Conservation (phyloP, 768 basidiomycete genomes). For the Mycena floridula region DNA sequence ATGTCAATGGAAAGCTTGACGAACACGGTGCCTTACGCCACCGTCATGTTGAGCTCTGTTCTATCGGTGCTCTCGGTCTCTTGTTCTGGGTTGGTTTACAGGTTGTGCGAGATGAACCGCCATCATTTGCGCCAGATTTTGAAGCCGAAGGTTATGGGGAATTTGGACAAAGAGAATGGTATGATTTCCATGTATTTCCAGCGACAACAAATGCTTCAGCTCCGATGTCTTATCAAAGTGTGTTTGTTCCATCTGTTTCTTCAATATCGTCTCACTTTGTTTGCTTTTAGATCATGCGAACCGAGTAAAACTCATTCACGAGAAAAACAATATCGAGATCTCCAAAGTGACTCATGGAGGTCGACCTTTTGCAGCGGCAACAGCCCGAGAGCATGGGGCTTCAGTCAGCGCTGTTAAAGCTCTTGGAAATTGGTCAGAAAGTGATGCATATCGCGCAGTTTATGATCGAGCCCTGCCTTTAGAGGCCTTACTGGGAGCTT, state of each 20-base stretch:
- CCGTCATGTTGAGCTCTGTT: conserved; percentile 17
- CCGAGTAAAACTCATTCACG: no score
- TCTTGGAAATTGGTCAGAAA: conserved; percentile 15
- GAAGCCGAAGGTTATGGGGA: conserved; percentile 10
- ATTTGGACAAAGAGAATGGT: conserved; percentile 20
- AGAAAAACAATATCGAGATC: conserved; percentile 17
- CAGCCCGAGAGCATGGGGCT: conserved; percentile 15
- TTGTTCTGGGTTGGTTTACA: conserved; percentile 20
- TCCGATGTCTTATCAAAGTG: conserved; percentile 24
- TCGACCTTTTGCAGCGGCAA: conserved; percentile 14
- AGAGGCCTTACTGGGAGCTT: conserved; percentile 19
- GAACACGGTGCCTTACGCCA: conserved; percentile 21
- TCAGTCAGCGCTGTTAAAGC: conserved; percentile 17
- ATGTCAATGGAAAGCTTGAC: no score
- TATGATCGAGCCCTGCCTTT: conserved; percentile 20
- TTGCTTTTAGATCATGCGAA: conserved; percentile 18
- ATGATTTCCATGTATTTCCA: conserved; percentile 11
- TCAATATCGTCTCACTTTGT: not conserved
- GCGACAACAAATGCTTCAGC: not conserved
- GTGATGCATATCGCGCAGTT: conserved; percentile 9
- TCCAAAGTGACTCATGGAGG: conserved; percentile 15
- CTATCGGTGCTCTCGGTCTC: conserved; percentile 12
- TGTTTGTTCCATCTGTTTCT: conserved; percentile 4
- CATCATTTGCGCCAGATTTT: conserved; percentile 15
- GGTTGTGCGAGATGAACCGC: conserved; percentile 9